Evolutionary conservation across 495 filamentous ascomycete genomes (phyloP).

Genomic region (Neurospora sp.): DNA sequence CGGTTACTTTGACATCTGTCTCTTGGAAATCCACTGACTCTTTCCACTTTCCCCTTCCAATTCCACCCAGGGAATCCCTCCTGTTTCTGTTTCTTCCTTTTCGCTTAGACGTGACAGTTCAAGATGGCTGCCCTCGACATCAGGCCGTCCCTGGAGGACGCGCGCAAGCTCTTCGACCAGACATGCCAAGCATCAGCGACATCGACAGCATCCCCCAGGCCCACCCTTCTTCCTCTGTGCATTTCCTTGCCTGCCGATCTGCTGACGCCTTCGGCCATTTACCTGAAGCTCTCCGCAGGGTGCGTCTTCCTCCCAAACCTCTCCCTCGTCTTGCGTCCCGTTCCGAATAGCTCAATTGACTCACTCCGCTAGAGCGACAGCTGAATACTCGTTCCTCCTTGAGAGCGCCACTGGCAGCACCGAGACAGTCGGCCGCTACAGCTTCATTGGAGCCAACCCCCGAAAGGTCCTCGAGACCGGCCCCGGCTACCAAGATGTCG

Average conservation of each 20-base stretch:
- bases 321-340: not conserved
- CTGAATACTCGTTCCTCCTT: conserved; percentile 73
- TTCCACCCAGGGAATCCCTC: not conserved
- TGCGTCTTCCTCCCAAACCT: conserved; percentile 2
- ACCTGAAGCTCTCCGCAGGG: conserved; percentile 62
- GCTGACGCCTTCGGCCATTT: conserved; percentile 82
- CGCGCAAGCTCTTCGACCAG: conserved; percentile 18
- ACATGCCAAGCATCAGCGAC: conserved; percentile 8
- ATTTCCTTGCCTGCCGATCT: conserved; percentile 83
- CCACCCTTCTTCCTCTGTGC: conserved; percentile 80
- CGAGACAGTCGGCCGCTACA: conserved; percentile 86
- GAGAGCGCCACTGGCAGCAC: conserved; percentile 91
- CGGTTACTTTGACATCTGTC: not conserved
- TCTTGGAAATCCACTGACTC: not conserved
- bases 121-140: conserved; percentile 17
- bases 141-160: conserved; percentile 16
- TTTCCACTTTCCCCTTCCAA: not conserved
- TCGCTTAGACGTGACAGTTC: not conserved
- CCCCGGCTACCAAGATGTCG: conserved; percentile 68
- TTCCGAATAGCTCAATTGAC: conserved; percentile 3
- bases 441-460: conserved; percentile 83
- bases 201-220: conserved; percentile 3
- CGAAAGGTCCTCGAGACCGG: conserved; percentile 81
- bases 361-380: conserved; percentile 47
- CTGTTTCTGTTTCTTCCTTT: not conserved